A percentile compares a stretch with the other conserved stretches of the same genome.
Evolutionary conservation across 441 rosid genomes (phyloP).

Genomic region (Sinapis alba): DNA sequence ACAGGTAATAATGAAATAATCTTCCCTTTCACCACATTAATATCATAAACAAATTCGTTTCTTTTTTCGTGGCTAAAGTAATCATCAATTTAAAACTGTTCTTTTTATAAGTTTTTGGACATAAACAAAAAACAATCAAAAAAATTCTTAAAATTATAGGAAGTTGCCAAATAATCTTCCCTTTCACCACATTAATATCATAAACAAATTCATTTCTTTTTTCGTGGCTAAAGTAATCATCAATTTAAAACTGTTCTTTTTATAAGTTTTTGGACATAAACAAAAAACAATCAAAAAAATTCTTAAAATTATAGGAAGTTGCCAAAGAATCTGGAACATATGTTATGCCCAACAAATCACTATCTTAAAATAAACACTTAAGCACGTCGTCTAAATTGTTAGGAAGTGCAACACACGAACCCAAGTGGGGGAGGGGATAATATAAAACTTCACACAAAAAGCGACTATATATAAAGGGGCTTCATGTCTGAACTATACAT

Average conservation of each 20-base stretch:
- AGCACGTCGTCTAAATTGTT: not conserved
- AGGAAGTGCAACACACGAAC: conserved; percentile 14
- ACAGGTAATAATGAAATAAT: not conserved
- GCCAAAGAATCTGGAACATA: not conserved
- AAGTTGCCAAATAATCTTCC: not conserved
- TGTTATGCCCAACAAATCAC: not conserved
- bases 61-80: not conserved
- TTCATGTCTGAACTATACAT: not conserved
- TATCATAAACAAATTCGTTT: not conserved
- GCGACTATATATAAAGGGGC: not conserved
- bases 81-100: no score
- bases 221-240: not conserved
- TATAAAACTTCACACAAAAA: not conserved
- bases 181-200: not conserved
- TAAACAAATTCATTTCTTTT: not conserved
- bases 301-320: not conserved
- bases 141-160: no score
- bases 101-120: no score
- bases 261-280: no score
- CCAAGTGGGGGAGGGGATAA: not conserved
- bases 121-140: no score
- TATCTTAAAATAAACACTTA: not conserved
- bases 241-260: no score
- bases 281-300: no score
- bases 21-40: not conserved